These are phyloP conservation scores for Voacanga thouarsii DNA, from an alignment of 257 asterid species.

Conservation along the genomic window DNA sequence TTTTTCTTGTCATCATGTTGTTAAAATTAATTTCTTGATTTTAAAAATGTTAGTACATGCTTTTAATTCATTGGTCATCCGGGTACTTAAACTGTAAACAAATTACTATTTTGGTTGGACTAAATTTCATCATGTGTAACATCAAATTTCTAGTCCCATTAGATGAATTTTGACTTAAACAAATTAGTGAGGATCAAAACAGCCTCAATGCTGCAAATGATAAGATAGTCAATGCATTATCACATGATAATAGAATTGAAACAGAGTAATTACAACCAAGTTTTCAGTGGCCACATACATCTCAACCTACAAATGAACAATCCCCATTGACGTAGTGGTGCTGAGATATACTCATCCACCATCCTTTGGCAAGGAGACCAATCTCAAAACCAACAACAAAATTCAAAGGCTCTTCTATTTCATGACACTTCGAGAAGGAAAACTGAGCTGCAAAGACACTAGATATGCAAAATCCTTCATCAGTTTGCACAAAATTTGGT, in stretches of 20 bases:
- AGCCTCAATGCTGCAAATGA: neutral
- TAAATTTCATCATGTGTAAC: neutral
- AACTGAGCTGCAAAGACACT: neutral
- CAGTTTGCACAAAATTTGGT: no score
- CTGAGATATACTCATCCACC: neutral
- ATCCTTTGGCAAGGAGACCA: neutral
- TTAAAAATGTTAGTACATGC: neutral
- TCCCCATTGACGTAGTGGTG: neutral
- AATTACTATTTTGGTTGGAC: neutral
- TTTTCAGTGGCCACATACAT: neutral
- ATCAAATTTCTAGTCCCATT: neutral
- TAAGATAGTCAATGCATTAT: neutral
- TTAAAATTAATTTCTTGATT: neutral
- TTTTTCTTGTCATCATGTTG: neutral
- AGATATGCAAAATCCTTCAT: no score
- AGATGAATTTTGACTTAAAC: neutral
- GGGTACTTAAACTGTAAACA: no score
- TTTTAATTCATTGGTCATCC: neutral
- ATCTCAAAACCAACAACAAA: conserved; percentile 4
- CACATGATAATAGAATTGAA: neutral
- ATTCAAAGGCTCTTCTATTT: no score
- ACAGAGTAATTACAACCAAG: neutral
- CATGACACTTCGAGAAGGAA: neutral
- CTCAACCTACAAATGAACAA: neutral
- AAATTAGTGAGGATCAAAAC: conserved; percentile 5